Base-by-base conservation (phyloP, 2,329 filamentous ascomycete species). In the Microsporum canis region DNA sequence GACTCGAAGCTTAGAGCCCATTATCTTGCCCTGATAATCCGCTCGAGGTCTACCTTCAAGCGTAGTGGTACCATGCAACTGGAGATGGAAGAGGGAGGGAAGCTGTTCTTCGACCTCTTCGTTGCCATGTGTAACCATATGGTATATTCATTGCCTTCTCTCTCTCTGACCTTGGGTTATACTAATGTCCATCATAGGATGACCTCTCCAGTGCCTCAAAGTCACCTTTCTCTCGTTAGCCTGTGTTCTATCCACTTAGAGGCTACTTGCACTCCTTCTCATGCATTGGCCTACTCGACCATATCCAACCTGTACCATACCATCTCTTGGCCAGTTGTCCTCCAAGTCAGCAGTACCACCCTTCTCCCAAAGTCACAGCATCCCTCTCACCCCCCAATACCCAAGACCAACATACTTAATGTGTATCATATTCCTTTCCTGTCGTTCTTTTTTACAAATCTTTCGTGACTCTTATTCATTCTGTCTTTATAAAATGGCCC, bases 51-150 rank as follows among this genome's bases (percentile, higher is more conserved):
- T 70, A 95, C 89, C 1, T 96, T 96, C 77, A 96, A 95, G 80
- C 82, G 89, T 60, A 95, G 90, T 74, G 90, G 91, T 60, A 96
- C 91, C 2, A 95, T 96, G 91, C 91, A 96, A 76, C 84, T 89
- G 67, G 91, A 96, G 77, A 96, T 96, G 91, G 88, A 88, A 73
- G 84, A 84, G 64, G 91, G 91, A 33, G 89, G 89, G 60, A 88
- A 88, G 70, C 79, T 95, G 62, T 96, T 95, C 78, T 96, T 96
- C 71, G 91, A 96, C 71, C 79, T 96, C 51, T 96, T 96, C 72
- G 91, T 96, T 58, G 90, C 91, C 17, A 84, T 96, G 76, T 91
- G 88, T 76, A 95, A 96, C 72, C 89, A 95, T 71, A 88, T 95
- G 70, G 89, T 80, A 84, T 72, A 87, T 75, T 62, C 53, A 45